A percentile compares a stretch with the other conserved stretches of the same genome.
Conservation (phyloP, 306 rosid species). For the Aeschynomene evenia region DNA sequence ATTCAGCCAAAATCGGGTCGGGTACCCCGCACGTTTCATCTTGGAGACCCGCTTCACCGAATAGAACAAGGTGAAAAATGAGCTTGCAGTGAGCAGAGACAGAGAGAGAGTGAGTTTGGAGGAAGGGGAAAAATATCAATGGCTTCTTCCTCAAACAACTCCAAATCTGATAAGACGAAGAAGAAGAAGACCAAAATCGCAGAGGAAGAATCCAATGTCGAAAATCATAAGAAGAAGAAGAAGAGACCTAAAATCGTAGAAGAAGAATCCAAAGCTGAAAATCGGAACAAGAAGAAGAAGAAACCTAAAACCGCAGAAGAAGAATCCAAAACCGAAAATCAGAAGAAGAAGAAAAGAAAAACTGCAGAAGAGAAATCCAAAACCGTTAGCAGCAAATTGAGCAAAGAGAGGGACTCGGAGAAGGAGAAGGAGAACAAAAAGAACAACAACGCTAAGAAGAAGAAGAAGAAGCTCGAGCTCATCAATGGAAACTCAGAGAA, state of each 20-base stretch:
- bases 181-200: slow-evolving; percentile 40
- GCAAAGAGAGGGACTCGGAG: neutral
- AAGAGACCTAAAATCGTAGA: slow-evolving; percentile 37
- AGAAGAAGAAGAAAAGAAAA: slow-evolving; percentile 45
- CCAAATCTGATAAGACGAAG: slow-evolving; percentile 35
- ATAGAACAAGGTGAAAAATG: neutral
- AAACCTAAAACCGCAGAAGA: slow-evolving; percentile 29
- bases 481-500: slow-evolving; percentile 44
- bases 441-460: slow-evolving; percentile 3
- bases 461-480: slow-evolving; percentile 31
- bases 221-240: slow-evolving; percentile 32
- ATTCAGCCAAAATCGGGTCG: neutral
- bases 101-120: neutral
- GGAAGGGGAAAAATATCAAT: slow-evolving; percentile 27
- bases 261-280: slow-evolving; percentile 27
- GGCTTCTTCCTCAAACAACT: too few species aligned
- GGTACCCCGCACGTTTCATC: neutral
- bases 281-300: slow-evolving; percentile 36
- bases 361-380: slow-evolving; percentile 26
- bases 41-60: neutral
- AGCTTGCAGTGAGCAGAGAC: neutral
- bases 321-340: slow-evolving; percentile 38
- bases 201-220: slow-evolving; percentile 26
- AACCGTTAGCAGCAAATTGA: slow-evolving; percentile 5
- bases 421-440: neutral